phyloP scores from a whole-genome alignment of 2,329 filamentous ascomycete species.

The Ascosphaera apis region DNA sequence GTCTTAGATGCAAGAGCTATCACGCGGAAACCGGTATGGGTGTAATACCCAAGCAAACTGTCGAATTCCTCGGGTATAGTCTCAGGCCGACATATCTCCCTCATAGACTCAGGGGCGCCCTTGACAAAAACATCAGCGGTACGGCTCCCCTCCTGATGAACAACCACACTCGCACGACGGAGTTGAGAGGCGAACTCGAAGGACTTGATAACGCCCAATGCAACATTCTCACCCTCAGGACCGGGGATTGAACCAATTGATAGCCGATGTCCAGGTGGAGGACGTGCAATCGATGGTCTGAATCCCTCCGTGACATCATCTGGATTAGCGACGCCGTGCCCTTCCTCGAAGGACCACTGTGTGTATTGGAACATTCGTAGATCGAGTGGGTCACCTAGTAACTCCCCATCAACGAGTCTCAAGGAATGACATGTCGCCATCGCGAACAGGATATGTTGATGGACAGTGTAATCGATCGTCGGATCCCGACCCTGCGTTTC shows the following conservation, averaged over 20 bases:
- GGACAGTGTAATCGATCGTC: conserved; percentile 34
- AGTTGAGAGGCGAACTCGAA: conserved; percentile 94
- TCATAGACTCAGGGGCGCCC: conserved; percentile 90
- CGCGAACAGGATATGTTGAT: conserved; percentile 58
- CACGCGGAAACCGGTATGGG: conserved; percentile 81
- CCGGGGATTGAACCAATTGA: conserved; percentile 6
- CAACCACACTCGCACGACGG: conserved; percentile 72
- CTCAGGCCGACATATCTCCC: conserved; percentile 76
- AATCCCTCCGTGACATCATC: conserved; percentile 55
- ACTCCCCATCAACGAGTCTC: conserved; percentile 61
- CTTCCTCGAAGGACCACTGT: conserved; percentile 77
- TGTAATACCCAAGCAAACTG: conserved; percentile 97
- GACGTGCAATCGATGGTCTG: conserved; percentile 62
- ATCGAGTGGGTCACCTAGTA: conserved; percentile 83
- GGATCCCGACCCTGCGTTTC: conserved; percentile 35
- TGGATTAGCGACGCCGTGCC: conserved; percentile 39
- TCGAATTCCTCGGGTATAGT: conserved; percentile 72
- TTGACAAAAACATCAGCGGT: conserved; percentile 71
- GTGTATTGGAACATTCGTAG: conserved; percentile 99
- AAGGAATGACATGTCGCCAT: conserved; percentile 97
- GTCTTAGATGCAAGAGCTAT: conserved; percentile 79
- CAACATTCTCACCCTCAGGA: conserved; percentile 29
- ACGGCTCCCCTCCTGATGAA: conserved; percentile 31
- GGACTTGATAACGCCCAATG: conserved; percentile 70
- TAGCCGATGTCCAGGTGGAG: conserved; percentile 36